phyloP scores from a whole-genome alignment of 768 basidiomycete species.

The Xerocomellus amylosporus region DNA sequence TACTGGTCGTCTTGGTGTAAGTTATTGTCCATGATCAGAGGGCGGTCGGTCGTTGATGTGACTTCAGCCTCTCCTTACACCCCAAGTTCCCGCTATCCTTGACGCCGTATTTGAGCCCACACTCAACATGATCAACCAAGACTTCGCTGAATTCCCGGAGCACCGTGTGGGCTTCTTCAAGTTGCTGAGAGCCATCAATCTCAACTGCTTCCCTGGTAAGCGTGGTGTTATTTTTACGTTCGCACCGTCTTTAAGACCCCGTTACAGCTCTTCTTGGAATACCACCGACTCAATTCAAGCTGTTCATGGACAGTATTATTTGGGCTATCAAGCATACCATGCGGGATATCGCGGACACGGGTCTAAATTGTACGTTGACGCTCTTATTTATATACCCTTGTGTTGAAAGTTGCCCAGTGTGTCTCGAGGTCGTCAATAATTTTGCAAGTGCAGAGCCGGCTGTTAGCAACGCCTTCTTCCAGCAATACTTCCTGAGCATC shows the following conservation, averaged over 20 bases:
- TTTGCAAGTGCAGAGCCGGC: conserved; percentile 77
- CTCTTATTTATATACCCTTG: not conserved
- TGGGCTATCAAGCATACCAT: conserved; percentile 99
- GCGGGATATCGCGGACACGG: conserved; percentile 95
- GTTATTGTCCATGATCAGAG: conserved; percentile 28
- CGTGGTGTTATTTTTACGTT: not conserved
- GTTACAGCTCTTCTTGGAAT: conserved; percentile 68
- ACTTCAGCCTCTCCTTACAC: conserved; percentile 73
- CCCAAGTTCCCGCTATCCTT: conserved; percentile 91
- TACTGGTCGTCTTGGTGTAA: conserved; percentile 80
- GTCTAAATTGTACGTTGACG: conserved; percentile 58
- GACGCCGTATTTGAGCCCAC: conserved; percentile 98
- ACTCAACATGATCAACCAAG: conserved; percentile 98
- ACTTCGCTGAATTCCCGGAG: conserved; percentile 98
- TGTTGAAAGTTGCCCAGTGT: conserved; percentile 52
- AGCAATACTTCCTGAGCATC: conserved; percentile 90
- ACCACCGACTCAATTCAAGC: conserved; percentile 91
- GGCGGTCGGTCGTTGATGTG: conserved; percentile 4
- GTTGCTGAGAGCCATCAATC: conserved; percentile 86
- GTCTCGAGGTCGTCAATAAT: conserved; percentile 92
- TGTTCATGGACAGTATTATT: conserved; percentile 96
- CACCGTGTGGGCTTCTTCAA: conserved; percentile 98
- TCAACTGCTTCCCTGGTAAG: conserved; percentile 92
- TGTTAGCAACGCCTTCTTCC: conserved; percentile 92
- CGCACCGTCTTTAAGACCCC: not conserved